Evolutionary conservation across 1,139 yeast species (phyloP), one percentile per base, ranked within the genome.

Genomic region (Debaryomycetaceae sp.): DNA sequence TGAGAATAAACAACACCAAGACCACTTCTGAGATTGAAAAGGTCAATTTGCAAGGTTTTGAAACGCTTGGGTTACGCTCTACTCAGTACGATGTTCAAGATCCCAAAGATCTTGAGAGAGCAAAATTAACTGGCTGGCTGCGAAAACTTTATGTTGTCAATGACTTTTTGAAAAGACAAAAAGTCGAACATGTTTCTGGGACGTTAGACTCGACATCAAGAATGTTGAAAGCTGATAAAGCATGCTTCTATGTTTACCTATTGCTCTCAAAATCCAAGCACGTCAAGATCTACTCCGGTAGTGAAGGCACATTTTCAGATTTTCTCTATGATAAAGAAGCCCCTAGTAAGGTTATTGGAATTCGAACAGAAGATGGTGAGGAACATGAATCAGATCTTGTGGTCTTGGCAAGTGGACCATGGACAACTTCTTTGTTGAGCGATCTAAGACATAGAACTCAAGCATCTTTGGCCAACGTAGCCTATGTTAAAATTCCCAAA

Each of bases 331-430:
- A 36, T 2, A 34, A 46, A 32, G 55, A 51, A 22, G 39, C 35
- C 41, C 9, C 33, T 34, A 9, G 11, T 24, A n/a, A 9, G n/a
- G 29, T 42, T 18, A 39, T 24, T 19, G 17, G 18, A 6, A 30
- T 38, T 18, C 15, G n/a, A 13, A n/a, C 15, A 22, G 17, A 13
- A n/a, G 13, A 17, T 19, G 40, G 40, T n/a, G 14, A n/a, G 5
- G n/a, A 7, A 4, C 42, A 39, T 24, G 8, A 18, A 14, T 60
- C 65, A 1, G 67, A 60, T 33, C 45, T 59, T n/a, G 63, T 59
- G 4, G 58, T 69, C 15, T 49, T 65, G 15, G 61, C 67, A 16
- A 54, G 65, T 31, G 75, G 75, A 30, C 67, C 71, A 6, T 69
- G 73, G 73, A 50, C 69, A 16, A 55, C 67, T 5, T 41, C 52